Base-by-base conservation (phyloP, 2,329 filamentous ascomycete genomes). In the Lachnellula hyalina region DNA sequence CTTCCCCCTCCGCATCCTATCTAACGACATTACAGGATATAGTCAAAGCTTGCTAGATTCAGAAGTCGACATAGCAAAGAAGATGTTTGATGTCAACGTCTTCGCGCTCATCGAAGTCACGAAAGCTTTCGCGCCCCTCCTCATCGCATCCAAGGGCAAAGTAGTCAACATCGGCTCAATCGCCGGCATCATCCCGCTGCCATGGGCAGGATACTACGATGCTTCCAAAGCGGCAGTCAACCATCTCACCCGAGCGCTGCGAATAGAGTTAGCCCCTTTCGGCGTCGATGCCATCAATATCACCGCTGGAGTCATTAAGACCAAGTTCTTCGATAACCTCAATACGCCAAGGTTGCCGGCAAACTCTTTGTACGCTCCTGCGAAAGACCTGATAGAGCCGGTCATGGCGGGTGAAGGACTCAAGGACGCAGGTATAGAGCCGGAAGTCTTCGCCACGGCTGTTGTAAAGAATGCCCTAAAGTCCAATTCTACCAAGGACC, bases 71-170 rank as follows among this genome's bases (percentile, higher is more conserved):
- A 57, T 60, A 25, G 61, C 68, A 2, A 59, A 57, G 21, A 52
- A 59, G 1, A 61, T 65, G n/a, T 69, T 67, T 36, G 67, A 67
- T 38, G 59, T 62, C 25, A 69, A 69, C 34, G 58, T 68, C 42
- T 67, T 66, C 46, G 65, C 56, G 23, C 61, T 65, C 2, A 61
- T 68, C 56, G 58, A 60, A 17, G 57, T 67, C 38, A 64, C 61
- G 6, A 58, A 68, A 47, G 58, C 63, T 1, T 68, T 69, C 48
- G 51, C 60, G 6, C 56, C 62, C 2, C 41, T 66, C 4, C 41
- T 69, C 23, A 66, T 70, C 11, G 34, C 42, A 12, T 51, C 61
- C 5, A 62, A 63, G 34, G 67, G 66, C 5, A 64, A 56, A 4
- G 64, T 70, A 19, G 62, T 68, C 21, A 68, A 68, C 47, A 66